These are phyloP conservation scores for Phytophthora foliorum DNA, from an alignment of 352 stramenopile species.

Conservation along the genomic window DNA sequence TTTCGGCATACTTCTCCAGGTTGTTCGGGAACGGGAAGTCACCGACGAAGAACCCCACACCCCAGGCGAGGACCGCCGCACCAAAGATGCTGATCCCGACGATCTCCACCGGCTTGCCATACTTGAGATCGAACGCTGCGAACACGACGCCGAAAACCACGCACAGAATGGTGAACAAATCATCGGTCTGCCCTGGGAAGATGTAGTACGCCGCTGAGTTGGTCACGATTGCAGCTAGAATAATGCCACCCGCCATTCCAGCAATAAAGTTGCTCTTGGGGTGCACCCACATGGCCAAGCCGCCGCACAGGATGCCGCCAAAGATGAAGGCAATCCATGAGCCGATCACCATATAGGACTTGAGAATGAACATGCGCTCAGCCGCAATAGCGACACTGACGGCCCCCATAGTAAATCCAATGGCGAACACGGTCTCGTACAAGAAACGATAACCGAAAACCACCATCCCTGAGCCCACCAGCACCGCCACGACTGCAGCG, in stretches of 20 bases:
- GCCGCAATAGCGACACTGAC: constrained; percentile 37
- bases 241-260: constrained; percentile 39
- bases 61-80: constrained; percentile 40
- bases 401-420: constrained; percentile 40
- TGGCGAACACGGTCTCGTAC: constrained; percentile 42
- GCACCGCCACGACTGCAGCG: constrained; percentile 40
- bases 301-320: constrained; percentile 37
- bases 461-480: constrained; percentile 38
- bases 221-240: constrained; percentile 40
- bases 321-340: constrained; percentile 51
- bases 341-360: constrained; percentile 34
- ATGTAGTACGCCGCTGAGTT: constrained; percentile 46
- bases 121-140: constrained; percentile 36
- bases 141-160: constrained; percentile 43
- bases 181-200: constrained; percentile 40
- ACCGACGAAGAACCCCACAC: constrained; percentile 53
- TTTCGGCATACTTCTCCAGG: constrained; percentile 39
- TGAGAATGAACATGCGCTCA: constrained; percentile 41
- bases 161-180: constrained; percentile 38
- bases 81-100: constrained; percentile 45
- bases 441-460: constrained; percentile 47
- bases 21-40: constrained; percentile 48
- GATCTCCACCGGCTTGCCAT: constrained; percentile 46
- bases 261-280: constrained; percentile 46
- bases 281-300: constrained; percentile 44